phyloP scores from a whole-genome alignment of 129 eudicot species.

The Cynara cardunculus region DNA sequence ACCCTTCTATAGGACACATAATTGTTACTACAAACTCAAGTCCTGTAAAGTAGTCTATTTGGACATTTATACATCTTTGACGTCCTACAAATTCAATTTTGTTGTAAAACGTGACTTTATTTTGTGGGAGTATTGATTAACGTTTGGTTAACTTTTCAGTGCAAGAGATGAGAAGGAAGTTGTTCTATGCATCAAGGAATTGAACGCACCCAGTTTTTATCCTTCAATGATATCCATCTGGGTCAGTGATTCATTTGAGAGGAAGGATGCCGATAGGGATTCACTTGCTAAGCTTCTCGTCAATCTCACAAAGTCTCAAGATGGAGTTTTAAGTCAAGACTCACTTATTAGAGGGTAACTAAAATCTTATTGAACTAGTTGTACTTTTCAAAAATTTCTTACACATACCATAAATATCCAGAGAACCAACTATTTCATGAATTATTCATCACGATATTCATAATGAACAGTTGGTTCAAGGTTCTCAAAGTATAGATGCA shows the following conservation, averaged over 20 bases:
- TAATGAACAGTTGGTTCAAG: background rate
- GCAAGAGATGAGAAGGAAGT: slow-evolving; percentile 93
- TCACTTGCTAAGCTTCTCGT: slow-evolving; percentile 59
- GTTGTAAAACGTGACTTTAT: background rate
- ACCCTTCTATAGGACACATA: background rate
- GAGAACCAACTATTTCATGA: background rate
- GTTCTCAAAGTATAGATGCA: background rate
- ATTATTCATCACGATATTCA: background rate
- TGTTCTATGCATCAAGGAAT: slow-evolving; percentile 73
- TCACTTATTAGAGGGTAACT: slow-evolving; percentile 66
- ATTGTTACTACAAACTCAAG: too few relatives aligned
- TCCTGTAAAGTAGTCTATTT: background rate
- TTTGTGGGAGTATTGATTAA: background rate
- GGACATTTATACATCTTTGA: background rate
- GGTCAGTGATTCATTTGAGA: slow-evolving; percentile 87
- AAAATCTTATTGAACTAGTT: background rate
- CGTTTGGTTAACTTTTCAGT: slow-evolving; percentile 36
- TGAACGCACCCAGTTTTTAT: slow-evolving; percentile 68
- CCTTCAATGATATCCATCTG: slow-evolving; percentile 76
- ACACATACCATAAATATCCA: background rate
- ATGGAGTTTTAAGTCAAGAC: slow-evolving; percentile 42
- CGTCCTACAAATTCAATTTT: background rate
- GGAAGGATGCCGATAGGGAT: slow-evolving; percentile 78
- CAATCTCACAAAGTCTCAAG: slow-evolving; percentile 47
- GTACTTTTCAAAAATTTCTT: background rate